Evolutionary conservation across 2,329 filamentous ascomycete species (phyloP), one percentile per base, ranked within the genome.

Genomic region (Penicillium brevicompactum): DNA sequence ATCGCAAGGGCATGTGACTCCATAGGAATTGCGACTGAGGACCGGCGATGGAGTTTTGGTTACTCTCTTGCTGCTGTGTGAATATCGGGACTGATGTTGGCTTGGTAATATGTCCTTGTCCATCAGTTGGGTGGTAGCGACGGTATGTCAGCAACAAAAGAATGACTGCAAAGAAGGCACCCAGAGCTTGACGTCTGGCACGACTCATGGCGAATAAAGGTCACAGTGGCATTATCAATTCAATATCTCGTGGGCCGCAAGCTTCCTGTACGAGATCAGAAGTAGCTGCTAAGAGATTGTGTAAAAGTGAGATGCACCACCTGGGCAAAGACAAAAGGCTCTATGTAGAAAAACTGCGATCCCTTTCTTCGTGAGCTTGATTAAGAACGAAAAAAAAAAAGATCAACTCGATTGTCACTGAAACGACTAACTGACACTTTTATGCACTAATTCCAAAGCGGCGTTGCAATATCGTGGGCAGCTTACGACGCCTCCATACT

Each of bases 101-200:
- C 10, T 21, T 50, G n/a, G 37, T 38, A 11, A 41, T 7, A 37
- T 16, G 11, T 24, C 13, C 16, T 30, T 22, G 13, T 22, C 9
- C 16, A 41, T 30, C 32, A 9, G 45, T 31, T 31, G 30, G 21
- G 48, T 55, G 87, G 81, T 54, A 88, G 34, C 49, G 46, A 13
- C 30, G 51, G 37, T 54, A 62, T 11, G 60, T 13, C 16, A 62
- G n/a, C 13, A 53, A n/a, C n/a, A 62, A n/a, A 7, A 58, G 6
- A 11, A 49, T 38, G 30, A 21, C 24, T 16, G 44, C 53, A 1
- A 63, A 46, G 49, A 55, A 50, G 18, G 41, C 49, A 21, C 50
- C 51, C 16, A 63, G 22, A 22, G 50, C 43, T 49, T 60, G 61
- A 43, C 61, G 61, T 42, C 34, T 52, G 18, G 42, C 5, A 14